Evolutionary conservation across 805 yeast genomes (phyloP).

Genomic region (Lipomyces spencermartinsiae): DNA sequence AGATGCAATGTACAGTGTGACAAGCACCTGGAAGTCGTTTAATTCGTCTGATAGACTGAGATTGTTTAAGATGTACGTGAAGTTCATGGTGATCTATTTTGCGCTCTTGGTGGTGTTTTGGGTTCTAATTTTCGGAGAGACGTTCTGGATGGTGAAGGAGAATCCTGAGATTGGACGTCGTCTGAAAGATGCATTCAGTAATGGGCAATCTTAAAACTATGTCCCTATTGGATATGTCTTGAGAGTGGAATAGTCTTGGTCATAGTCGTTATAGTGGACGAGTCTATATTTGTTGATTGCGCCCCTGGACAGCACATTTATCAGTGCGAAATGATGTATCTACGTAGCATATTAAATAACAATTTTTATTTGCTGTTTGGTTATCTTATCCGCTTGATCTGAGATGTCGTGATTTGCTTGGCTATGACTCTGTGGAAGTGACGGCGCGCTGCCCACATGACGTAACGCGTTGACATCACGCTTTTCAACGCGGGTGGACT

Average conservation of each 20-base stretch:
- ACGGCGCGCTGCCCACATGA: too few species aligned
- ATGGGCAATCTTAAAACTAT: not conserved
- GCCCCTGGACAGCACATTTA: too few species aligned
- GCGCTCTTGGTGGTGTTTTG: not conserved
- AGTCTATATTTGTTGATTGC: too few species aligned
- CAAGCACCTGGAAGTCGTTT: constrained; percentile 8
- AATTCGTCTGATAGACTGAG: constrained; percentile 9
- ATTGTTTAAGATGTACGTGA: constrained; percentile 1
- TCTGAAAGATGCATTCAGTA: not conserved
- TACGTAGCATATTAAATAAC: not conserved
- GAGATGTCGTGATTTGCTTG: too few species aligned
- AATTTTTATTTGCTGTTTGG: not conserved
- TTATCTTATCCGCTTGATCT: too few species aligned
- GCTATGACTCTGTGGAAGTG: too few species aligned
- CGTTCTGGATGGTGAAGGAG: constrained; percentile 10
- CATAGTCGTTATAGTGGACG: not conserved
- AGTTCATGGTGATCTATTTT: not conserved
- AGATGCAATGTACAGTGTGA: constrained; percentile 9
- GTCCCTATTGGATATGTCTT: too few species aligned
- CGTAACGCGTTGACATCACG: not conserved
- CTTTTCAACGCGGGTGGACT: not conserved
- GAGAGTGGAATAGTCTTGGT: too few species aligned
- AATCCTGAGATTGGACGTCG: constrained; percentile 8
- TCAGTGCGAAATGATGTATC: too few species aligned
- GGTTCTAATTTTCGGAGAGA: not conserved